phyloP scores from a whole-genome alignment of 2,329 filamentous ascomycete genomes.

The Colletotrichum chlorophyti region DNA sequence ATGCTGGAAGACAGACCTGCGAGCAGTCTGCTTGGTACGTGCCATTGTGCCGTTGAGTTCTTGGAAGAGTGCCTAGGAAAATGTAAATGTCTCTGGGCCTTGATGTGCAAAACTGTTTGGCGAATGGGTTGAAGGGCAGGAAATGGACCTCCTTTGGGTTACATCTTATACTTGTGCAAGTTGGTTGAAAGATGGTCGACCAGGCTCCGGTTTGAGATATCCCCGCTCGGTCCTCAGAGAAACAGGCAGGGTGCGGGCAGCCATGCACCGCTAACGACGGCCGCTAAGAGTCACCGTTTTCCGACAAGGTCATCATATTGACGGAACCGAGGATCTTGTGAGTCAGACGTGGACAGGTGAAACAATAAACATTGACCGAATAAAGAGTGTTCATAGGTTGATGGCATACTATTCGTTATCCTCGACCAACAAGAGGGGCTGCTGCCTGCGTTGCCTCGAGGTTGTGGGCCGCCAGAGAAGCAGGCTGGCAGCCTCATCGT shows the following conservation, averaged over 20 bases:
- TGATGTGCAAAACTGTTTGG: not conserved
- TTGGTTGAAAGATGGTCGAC: not conserved
- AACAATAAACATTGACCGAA: not conserved
- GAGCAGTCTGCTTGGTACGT: constrained; percentile 7
- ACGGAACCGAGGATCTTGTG: not conserved
- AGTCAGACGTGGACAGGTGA: not conserved
- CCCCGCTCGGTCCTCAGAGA: too few relatives aligned
- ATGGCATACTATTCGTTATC: not conserved
- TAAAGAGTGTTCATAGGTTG: not conserved
- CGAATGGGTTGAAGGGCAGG: not conserved
- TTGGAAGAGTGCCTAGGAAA: too few relatives aligned
- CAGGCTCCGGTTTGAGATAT: not conserved
- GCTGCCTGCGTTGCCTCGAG: constrained; percentile 12
- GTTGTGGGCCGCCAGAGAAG: not conserved
- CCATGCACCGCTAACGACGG: constrained; percentile 17
- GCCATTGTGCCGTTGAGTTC: constrained; percentile 1
- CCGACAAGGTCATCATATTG: not conserved
- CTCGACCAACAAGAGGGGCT: not conserved
- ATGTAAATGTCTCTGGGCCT: not conserved
- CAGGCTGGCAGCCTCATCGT: not conserved
- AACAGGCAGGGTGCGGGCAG: constrained; percentile 6
- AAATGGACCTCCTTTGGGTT: too few relatives aligned
- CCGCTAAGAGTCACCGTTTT: constrained; percentile 10
- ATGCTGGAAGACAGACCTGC: not conserved
- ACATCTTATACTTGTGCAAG: not conserved